phyloP scores from a whole-genome alignment of 495 filamentous ascomycete species.

The Aspergillus sparsus region DNA sequence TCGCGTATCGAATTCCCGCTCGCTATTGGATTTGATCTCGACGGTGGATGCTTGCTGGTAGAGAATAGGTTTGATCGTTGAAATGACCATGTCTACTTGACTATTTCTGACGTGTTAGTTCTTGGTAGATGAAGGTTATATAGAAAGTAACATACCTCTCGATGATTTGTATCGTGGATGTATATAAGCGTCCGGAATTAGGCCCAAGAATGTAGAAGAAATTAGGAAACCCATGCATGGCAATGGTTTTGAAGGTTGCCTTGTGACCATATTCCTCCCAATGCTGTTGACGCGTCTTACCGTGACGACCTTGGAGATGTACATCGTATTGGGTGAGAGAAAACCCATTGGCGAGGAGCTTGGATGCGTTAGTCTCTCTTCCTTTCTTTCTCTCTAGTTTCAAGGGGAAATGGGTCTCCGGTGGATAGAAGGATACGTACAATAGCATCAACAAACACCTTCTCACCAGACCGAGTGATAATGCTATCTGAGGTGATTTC shows the following conservation, averaged over 20 bases:
- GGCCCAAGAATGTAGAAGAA: constrained; percentile 33
- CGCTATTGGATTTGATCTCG: constrained; percentile 14
- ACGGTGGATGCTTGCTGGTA: background rate
- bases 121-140: constrained; percentile 34
- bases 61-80: constrained; percentile 15
- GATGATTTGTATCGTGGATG: constrained; percentile 41
- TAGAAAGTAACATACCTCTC: constrained; percentile 36
- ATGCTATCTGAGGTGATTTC: constrained; percentile 12
- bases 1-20: constrained; percentile 6
- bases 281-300: constrained; percentile 16
- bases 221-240: constrained; percentile 33
- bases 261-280: constrained; percentile 21
- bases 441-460: constrained; percentile 17
- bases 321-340: constrained; percentile 15
- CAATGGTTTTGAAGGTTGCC: constrained; percentile 26
- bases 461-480: constrained; percentile 8
- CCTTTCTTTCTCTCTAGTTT: background rate
- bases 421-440: constrained; percentile 4
- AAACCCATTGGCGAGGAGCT: constrained; percentile 23
- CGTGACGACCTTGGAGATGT: constrained; percentile 12
- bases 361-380: background rate
- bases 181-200: constrained; percentile 30
- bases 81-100: constrained; percentile 15
- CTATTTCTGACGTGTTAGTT: constrained; percentile 1
- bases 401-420: too few relatives aligned